Base-by-base conservation (phyloP, 441 rosid species). In the Melastoma candidum region DNA sequence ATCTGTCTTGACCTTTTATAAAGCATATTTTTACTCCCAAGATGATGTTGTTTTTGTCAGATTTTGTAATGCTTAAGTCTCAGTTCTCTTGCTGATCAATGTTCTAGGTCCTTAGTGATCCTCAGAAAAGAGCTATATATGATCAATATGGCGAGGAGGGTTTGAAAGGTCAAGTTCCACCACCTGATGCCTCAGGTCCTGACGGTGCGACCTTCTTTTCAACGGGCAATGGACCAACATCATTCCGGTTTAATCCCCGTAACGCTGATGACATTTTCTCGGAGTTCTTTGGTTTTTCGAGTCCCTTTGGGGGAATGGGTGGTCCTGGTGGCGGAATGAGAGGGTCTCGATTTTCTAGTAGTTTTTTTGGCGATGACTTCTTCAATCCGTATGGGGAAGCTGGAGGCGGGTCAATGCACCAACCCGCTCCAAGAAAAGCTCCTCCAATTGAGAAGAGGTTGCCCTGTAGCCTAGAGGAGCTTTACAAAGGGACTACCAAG, bases 141-240 rank as follows among this genome's bases (percentile, higher is more conserved):
- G 97, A 90, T 67, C 87, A 79, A 48, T 86, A 81, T 24, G 95
- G 96, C 9, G 97, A 84, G 56, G 97, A 87, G 70, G 92, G 92
- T 44, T 59, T 90, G 17, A 90, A 90, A 64, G 92, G 85, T 25
- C 79, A 67, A 44, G 68, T 77, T 46, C 89, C 87, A 12, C 90
- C 97, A 1, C 85, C 96, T 10, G 77, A 57, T 61, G 59, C 84
- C 3, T 73, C 76, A 44, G 79, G 84, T 6, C 82, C 80, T 24
- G 76, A 79, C 14, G 83, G 83, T 51, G 60, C 77, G 22, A 54
- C 84, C 25, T 81, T 51, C 74, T 82, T 63, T 63, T 65, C 81
- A 66, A 55, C 74, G 54, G 65, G 59, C 17, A 54, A 47, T 2
- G 49, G 54, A 26, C 65, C 65, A 2, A 61, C 27, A 0, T n/a